Percentiles rank a stretch among this genome's conserved stretches.
Conservation (phyloP, 495 filamentous ascomycete species). For the Talaromyces stipitatus region DNA sequence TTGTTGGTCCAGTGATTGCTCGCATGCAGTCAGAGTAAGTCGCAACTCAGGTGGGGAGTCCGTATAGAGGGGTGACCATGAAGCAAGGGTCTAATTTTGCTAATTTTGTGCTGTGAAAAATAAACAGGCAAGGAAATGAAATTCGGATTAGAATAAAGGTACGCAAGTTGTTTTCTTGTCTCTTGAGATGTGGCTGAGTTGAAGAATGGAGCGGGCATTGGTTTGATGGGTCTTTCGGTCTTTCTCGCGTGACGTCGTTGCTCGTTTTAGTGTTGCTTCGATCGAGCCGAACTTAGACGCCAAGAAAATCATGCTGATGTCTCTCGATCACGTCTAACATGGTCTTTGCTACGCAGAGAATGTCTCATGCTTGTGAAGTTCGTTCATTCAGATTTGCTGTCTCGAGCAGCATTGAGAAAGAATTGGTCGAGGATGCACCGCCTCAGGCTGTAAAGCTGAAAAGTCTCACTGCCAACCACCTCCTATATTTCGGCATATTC, state of each 20-base stretch:
- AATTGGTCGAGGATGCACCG: too few species aligned
- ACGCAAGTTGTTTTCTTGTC: not conserved
- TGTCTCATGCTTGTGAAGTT: too few species aligned
- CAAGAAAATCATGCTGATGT: too few species aligned
- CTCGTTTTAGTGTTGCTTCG: not conserved
- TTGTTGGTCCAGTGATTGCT: not conserved
- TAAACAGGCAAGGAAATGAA: not conserved
- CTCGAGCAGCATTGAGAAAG: too few species aligned
- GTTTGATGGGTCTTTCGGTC: conserved; percentile 9
- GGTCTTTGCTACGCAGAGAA: too few species aligned
- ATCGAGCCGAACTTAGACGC: not conserved
- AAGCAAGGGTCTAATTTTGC: not conserved
- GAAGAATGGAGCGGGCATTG: not conserved
- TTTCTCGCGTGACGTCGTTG: conserved; percentile 41
- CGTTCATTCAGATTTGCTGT: too few species aligned
- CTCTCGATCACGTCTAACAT: too few species aligned
- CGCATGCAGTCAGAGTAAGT: conserved; percentile 5
- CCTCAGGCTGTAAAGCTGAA: too few species aligned
- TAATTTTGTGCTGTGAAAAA: not conserved
- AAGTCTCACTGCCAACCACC: too few species aligned
- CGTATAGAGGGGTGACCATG: not conserved
- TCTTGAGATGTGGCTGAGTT: not conserved
- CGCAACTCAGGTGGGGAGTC: not conserved
- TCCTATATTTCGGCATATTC: too few species aligned
- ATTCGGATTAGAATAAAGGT: not conserved